A percentile compares a stretch with the other conserved stretches of the same genome.
Conservation (phyloP, 208 protist genomes). For the Leishmania turanica region DNA sequence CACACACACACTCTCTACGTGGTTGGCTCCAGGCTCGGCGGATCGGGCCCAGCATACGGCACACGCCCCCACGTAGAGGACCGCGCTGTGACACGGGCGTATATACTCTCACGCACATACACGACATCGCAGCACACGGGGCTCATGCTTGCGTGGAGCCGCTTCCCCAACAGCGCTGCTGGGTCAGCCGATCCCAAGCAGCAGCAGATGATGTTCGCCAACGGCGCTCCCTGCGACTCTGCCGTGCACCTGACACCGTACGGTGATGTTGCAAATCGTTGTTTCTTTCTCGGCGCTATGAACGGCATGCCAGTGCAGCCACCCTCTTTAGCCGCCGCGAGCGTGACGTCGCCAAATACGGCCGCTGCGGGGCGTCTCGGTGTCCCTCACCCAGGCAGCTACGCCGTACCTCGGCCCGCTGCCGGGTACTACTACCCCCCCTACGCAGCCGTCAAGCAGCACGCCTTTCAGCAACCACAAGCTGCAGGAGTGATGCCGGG, state of each 20-base stretch:
- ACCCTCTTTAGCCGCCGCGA: not conserved
- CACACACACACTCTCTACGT: too few species aligned
- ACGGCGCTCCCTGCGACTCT: not conserved
- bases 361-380: not conserved
- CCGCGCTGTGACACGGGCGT: not conserved
- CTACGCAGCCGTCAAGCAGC: not conserved
- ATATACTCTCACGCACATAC: not conserved
- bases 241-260: not conserved
- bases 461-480: not conserved
- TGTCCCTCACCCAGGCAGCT: not conserved
- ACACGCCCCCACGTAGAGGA: not conserved
- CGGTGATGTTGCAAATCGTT: not conserved
- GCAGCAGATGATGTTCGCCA: slow-evolving; percentile 8
- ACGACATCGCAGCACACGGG: not conserved
- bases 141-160: not conserved
- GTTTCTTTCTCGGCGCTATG: not conserved
- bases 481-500: slow-evolving; percentile 1
- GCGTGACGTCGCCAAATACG: not conserved
- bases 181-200: not conserved
- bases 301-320: too few species aligned
- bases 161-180: not conserved
- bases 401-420: not conserved
- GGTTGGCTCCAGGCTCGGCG: not conserved
- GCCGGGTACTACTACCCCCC: slow-evolving; percentile 1
- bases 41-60: not conserved